Conservation (phyloP, 768 basidiomycete genomes). For the Austroboletus festivus region DNA sequence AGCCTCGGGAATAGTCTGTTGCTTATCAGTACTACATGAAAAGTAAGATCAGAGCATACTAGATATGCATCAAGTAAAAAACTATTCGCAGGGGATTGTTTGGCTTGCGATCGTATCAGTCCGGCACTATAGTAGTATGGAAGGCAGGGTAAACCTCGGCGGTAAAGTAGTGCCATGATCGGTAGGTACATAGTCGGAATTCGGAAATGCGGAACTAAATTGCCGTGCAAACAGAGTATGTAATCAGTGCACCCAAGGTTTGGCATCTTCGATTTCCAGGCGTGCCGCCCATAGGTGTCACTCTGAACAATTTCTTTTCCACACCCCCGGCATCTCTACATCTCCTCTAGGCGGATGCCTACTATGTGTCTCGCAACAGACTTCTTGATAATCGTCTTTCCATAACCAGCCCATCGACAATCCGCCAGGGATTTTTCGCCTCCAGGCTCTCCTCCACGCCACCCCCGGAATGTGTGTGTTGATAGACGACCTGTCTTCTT, state of each 20-base stretch:
- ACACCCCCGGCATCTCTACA: constrained; percentile 16
- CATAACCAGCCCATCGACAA: constrained; percentile 18
- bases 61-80: too few relatives aligned
- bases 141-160: too few relatives aligned
- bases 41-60: too few relatives aligned
- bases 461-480: constrained; percentile 15
- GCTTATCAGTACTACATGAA: too few relatives aligned
- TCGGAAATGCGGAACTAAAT: neutral
- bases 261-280: constrained; percentile 2
- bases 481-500: constrained; percentile 13
- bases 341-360: constrained; percentile 14
- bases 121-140: too few relatives aligned
- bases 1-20: too few relatives aligned
- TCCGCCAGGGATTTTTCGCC: constrained; percentile 8
- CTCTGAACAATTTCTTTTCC: constrained; percentile 7
- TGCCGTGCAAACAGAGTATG: constrained; percentile 3
- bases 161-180: too few relatives aligned
- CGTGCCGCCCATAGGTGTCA: constrained; percentile 11
- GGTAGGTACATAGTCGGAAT: too few relatives aligned
- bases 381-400: constrained; percentile 21
- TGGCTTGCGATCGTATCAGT: too few relatives aligned
- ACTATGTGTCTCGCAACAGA: constrained; percentile 19
- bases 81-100: too few relatives aligned
- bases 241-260: constrained; percentile 5
- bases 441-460: constrained; percentile 11